A percentile compares a stretch with the other conserved stretches of the same genome.
Conservation (phyloP, 148 eudicot species). For the Fagopyrum tataricum region DNA sequence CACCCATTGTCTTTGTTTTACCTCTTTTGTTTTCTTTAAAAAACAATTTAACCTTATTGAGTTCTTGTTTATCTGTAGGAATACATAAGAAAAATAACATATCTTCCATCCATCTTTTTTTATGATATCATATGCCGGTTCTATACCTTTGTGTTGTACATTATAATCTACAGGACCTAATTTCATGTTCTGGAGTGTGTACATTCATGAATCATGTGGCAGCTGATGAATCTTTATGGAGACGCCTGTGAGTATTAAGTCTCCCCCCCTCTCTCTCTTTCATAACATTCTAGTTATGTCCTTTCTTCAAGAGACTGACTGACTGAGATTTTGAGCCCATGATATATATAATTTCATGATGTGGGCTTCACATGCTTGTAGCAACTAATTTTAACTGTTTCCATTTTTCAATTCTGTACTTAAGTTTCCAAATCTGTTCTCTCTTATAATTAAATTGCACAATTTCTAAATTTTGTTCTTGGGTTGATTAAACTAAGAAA, state of each 20-base stretch:
- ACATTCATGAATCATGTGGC: constrained; percentile 63
- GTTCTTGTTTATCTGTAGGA: not conserved
- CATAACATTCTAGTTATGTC: not conserved
- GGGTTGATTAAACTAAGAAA: not conserved
- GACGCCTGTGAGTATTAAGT: constrained; percentile 68
- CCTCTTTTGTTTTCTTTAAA: not conserved
- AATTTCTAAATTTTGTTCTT: not conserved
- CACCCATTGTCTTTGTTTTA: not conserved
- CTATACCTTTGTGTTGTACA: not conserved
- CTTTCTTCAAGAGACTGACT: not conserved
- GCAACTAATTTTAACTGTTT: not conserved
- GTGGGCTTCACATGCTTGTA: not conserved
- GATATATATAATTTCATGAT: not conserved
- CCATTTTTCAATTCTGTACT: not conserved
- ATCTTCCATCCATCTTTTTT: not conserved
- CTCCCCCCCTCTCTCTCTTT: not conserved
- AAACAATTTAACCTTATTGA: not conserved
- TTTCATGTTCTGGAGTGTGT: constrained; percentile 80
- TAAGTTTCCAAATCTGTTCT: not conserved
- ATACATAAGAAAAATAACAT: not conserved
- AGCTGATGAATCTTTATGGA: constrained; percentile 90
- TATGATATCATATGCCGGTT: not conserved
- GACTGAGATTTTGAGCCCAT: not conserved
- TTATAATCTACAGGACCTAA: constrained; percentile 57
- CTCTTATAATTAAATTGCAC: not conserved